These are phyloP conservation scores for Drechslera avenae DNA, from an alignment of 2,329 filamentous ascomycete species.

Conservation along the genomic window DNA sequence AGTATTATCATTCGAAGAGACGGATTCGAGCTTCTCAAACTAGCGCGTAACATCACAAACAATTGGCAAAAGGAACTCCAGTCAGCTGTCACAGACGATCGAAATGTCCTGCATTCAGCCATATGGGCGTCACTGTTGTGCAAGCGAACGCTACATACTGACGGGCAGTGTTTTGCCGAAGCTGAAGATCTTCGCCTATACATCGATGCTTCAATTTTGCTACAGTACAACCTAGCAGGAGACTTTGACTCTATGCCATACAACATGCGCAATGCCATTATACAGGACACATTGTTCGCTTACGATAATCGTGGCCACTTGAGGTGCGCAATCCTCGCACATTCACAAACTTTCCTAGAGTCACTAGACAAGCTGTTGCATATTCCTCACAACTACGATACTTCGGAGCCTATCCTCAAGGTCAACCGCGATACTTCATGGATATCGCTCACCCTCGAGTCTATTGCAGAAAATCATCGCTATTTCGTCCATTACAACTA, in stretches of 20 bases:
- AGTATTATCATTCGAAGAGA: conserved; percentile 12
- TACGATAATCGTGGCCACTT: conserved; percentile 48
- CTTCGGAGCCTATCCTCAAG: conserved; percentile 11
- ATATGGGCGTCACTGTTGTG: conserved; percentile 65
- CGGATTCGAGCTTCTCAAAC: conserved; percentile 44
- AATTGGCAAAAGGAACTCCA: conserved; percentile 59
- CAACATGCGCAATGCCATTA: conserved; percentile 47
- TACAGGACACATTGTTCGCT: conserved; percentile 56
- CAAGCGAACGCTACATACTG: conserved; percentile 52
- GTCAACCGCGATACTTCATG: conserved; percentile 34
- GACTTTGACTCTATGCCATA: conserved; percentile 46
- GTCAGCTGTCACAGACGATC: conserved; percentile 45
- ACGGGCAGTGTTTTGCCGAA: neutral
- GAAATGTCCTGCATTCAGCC: conserved; percentile 52
- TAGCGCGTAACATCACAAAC: conserved; percentile 52
- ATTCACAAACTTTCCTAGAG: conserved; percentile 34
- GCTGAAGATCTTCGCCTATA: conserved; percentile 33
- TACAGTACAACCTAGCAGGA: conserved; percentile 56
- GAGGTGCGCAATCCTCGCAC: conserved; percentile 38
- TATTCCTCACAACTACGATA: conserved; percentile 24
- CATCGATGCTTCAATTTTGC: conserved; percentile 48
- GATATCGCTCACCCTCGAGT: conserved; percentile 37
- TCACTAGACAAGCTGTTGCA: conserved; percentile 55
- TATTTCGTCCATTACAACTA: conserved; percentile 52
- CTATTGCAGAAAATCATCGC: conserved; percentile 29